Conservation (phyloP, 2,329 filamentous ascomycete genomes). For the Phoma sp. region DNA sequence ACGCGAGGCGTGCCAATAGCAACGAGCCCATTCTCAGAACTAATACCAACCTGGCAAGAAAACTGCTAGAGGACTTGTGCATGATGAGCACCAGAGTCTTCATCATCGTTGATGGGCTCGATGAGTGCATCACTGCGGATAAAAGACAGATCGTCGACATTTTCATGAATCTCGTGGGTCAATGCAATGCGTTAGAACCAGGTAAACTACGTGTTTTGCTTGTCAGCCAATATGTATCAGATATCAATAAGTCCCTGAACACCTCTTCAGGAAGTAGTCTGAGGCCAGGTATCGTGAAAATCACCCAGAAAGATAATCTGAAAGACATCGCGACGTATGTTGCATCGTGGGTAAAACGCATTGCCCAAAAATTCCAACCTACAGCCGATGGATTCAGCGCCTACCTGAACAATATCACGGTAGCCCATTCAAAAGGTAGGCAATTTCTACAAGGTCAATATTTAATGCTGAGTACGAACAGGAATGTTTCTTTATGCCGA, state of each 20-base stretch:
- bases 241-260: constrained; percentile 24
- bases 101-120: constrained; percentile 34
- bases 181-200: constrained; percentile 22
- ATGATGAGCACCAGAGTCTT: constrained; percentile 22
- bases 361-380: no score
- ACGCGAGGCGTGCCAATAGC: constrained; percentile 16
- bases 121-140: constrained; percentile 28
- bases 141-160: constrained; percentile 27
- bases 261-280: constrained; percentile 8
- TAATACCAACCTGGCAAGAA: constrained; percentile 15
- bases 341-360: no score
- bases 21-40: constrained; percentile 28
- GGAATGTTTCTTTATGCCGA: constrained; percentile 40
- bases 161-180: constrained; percentile 18
- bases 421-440: constrained; percentile 29
- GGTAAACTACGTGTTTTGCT: constrained; percentile 32
- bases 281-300: constrained; percentile 17
- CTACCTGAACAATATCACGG: constrained; percentile 19
- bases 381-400: no score
- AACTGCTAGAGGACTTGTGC: constrained; percentile 30
- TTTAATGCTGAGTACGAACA: constrained; percentile 4
- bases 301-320: constrained; percentile 25
- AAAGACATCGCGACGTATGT: constrained; percentile 26
- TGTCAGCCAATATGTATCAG: constrained; percentile 34
- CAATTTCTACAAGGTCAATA: no score